phyloP scores from a whole-genome alignment of 2,329 filamentous ascomycete genomes.

The Pestalotiopsis sp. region DNA sequence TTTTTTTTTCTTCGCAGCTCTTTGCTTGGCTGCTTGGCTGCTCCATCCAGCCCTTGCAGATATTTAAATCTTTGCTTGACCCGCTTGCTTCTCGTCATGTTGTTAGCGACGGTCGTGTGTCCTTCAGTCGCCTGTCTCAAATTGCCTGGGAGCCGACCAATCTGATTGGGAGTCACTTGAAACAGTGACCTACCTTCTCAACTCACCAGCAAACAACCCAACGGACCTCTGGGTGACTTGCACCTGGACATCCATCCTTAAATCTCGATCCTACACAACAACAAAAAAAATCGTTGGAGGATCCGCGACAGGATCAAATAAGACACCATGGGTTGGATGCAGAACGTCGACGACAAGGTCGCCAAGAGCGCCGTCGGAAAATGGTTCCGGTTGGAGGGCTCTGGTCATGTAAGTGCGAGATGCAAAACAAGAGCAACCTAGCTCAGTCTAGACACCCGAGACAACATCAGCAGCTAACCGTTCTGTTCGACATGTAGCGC shows the following conservation, averaged over 20 bases:
- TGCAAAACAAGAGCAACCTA: slow-evolving; percentile 20
- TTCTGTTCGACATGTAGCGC: slow-evolving; percentile 45
- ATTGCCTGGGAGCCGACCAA: neutral
- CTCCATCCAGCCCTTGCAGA: neutral
- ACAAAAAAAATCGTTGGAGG: neutral
- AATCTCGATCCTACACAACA: neutral
- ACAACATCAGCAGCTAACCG: slow-evolving; percentile 11
- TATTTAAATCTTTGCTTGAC: slow-evolving; percentile 5
- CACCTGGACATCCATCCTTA: neutral
- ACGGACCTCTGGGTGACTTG: neutral
- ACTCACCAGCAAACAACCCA: neutral
- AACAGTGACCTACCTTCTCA: neutral
- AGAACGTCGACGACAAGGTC: slow-evolving; percentile 57
- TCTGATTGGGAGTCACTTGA: neutral
- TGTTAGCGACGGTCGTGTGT: neutral
- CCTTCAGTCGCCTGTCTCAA: neutral
- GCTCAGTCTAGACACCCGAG: slow-evolving; percentile 1
- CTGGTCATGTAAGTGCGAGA: slow-evolving; percentile 69
- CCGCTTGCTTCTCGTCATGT: neutral
- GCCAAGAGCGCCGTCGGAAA: slow-evolving; percentile 68
- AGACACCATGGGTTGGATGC: slow-evolving; percentile 49
- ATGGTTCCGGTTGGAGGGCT: slow-evolving; percentile 81
- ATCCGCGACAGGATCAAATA: neutral
- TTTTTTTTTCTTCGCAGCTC: neutral
- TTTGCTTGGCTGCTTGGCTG: neutral